phyloP scores from a whole-genome alignment of 345 rosid species.

The Abelmoschus esculentus region DNA sequence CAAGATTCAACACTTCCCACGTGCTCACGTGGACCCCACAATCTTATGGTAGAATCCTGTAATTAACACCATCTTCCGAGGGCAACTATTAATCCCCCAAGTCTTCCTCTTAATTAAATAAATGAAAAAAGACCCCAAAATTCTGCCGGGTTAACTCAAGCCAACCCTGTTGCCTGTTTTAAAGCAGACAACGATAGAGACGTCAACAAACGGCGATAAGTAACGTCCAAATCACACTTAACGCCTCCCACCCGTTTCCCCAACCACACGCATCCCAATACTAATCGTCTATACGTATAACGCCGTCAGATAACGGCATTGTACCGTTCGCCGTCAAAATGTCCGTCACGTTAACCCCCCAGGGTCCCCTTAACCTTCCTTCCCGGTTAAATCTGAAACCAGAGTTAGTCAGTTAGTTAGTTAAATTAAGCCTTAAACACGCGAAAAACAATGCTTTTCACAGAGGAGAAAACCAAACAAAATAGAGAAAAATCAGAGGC shows the following conservation, averaged over 20 bases:
- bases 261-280: too few species aligned
- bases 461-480: constrained; percentile 9
- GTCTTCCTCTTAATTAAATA: neutral
- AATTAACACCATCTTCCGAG: neutral
- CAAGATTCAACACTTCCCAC: constrained; percentile 19
- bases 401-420: constrained; percentile 18
- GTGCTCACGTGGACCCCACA: constrained; percentile 21
- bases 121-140: constrained; percentile 19
- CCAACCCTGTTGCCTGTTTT: constrained; percentile 58
- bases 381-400: constrained; percentile 26
- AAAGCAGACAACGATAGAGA: constrained; percentile 56
- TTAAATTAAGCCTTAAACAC: constrained; percentile 17
- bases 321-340: neutral
- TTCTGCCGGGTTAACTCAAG: constrained; percentile 47
- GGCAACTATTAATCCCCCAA: constrained; percentile 9
- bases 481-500: constrained; percentile 4
- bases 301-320: too few species aligned
- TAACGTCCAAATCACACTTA: neutral
- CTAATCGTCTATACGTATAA: too few species aligned
- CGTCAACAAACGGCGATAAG: constrained; percentile 35
- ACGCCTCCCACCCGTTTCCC: too few species aligned
- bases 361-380: neutral
- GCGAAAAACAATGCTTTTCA: constrained; percentile 1
- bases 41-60: constrained; percentile 13
- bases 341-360: constrained; percentile 13